Conservation (phyloP, 352 stramenopile species). For the Phytophthora ramorum region DNA sequence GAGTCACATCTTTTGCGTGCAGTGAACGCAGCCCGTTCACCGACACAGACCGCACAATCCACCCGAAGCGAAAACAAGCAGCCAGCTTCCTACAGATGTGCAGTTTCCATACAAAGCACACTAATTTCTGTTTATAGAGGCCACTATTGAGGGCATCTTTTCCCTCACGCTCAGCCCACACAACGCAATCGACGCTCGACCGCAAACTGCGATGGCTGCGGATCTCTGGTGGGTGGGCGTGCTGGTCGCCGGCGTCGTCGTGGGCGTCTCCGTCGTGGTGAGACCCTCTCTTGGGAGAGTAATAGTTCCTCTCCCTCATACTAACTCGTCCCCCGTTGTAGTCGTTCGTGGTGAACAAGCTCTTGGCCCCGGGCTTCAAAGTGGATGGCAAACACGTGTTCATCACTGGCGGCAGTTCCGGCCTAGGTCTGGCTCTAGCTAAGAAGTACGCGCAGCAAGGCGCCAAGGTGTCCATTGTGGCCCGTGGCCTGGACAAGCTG, state of each 20-base stretch:
- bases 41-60: background rate
- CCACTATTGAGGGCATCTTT: conserved; percentile 15
- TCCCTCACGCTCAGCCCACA: conserved; percentile 4
- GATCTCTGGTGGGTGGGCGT: conserved; percentile 60
- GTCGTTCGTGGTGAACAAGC: conserved; percentile 71
- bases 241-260: conserved; percentile 46
- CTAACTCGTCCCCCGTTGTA: conserved; percentile 24
- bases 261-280: conserved; percentile 64
- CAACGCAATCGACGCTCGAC: conserved; percentile 8
- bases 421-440: conserved; percentile 70
- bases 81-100: background rate
- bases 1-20: too few relatives aligned
- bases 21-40: background rate
- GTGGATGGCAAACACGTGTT: conserved; percentile 87
- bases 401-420: conserved; percentile 75
- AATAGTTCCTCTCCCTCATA: background rate
- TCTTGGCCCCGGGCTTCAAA: conserved; percentile 69
- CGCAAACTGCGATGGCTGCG: conserved; percentile 31
- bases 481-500: conserved; percentile 64
- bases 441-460: conserved; percentile 72
- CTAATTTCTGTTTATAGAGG: conserved; percentile 3
- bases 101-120: background rate
- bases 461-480: conserved; percentile 81
- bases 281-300: background rate
- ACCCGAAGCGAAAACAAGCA: background rate